Evolutionary conservation across 495 filamentous ascomycete species (phyloP), one percentile per base, ranked within the genome.

Genomic region (Neurospora pannonica): DNA sequence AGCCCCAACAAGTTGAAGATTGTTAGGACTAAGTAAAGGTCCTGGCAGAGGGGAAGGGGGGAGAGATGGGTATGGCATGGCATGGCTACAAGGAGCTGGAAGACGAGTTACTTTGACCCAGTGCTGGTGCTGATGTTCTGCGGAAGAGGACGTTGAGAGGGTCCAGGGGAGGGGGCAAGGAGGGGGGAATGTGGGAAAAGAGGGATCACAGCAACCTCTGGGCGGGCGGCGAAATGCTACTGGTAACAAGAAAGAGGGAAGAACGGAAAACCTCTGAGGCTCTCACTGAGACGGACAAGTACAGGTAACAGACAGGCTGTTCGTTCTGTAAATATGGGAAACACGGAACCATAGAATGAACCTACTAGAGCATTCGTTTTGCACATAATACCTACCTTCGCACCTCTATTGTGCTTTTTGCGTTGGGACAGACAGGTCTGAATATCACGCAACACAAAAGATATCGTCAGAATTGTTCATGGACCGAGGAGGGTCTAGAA

Each of bases 1-100:
- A 89, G 89, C 71, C 85, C 92, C 13, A 92, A 89, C 84, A 94
- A 93, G 88, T 84, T 99, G 80, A 98, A 97, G 88, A 88, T 92
- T 77, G 91, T 98, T 81, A 88, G 93, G 83, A 96, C 96, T 75
- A 99, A 99, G 88, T 99, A 85, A 73, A 73, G 11, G 40, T 46
- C 7, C 19, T 8, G 40, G 13, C 21, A 8, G 37, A 38, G 7
- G 37, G 37, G 37, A 1, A 38, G 8, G 10, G 37, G 37, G 8
- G 37, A 8, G 37, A n/a, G n/a, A n/a, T n/a, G n/a, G n/a, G n/a
- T n/a, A n/a, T n/a, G n/a, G n/a, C n/a, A n/a, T n/a, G n/a, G n/a
- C n/a, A n/a, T n/a, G n/a, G 67, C 28, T 8, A n/a, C 37, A 69
- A 70, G 19, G 5, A 71, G 34, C 7, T 28, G 28, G 42, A 17